Evolutionary conservation across 768 basidiomycete genomes (phyloP).

Genomic region (Collybiopsis luxurians): DNA sequence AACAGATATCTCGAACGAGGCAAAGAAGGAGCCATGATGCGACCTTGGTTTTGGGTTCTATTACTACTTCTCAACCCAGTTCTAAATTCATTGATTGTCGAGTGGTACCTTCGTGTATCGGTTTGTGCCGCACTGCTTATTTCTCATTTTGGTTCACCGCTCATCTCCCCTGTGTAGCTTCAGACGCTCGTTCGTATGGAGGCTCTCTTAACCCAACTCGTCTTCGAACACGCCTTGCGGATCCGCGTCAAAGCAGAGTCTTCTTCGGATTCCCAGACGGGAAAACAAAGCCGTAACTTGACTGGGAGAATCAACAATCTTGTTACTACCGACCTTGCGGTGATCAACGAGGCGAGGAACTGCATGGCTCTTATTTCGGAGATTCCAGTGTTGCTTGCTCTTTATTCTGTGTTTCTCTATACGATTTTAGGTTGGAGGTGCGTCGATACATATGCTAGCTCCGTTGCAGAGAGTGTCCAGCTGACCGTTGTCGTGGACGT

Average conservation of each 20-base stretch:
- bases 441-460: too few relatives aligned
- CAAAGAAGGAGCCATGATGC: background rate
- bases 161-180: background rate
- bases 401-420: constrained; percentile 20
- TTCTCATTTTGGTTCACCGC: background rate
- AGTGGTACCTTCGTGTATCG: constrained; percentile 36
- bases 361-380: constrained; percentile 6
- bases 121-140: background rate
- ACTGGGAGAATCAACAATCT: constrained; percentile 58
- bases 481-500: constrained; percentile 11
- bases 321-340: constrained; percentile 45
- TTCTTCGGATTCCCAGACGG: background rate
- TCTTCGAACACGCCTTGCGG: constrained; percentile 28
- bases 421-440: constrained; percentile 18
- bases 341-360: constrained; percentile 9
- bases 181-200: constrained; percentile 4
- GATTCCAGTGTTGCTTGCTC: background rate
- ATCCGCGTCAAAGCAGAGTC: constrained; percentile 24
- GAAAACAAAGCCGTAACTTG: constrained; percentile 28
- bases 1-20: constrained; percentile 4
- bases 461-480: too few relatives aligned
- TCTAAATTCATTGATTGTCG: constrained; percentile 30
- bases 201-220: constrained; percentile 11
- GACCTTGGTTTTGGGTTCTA: constrained; percentile 34
- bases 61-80: constrained; percentile 34